Base-by-base conservation (phyloP, 2,329 filamentous ascomycete genomes). In the Paracorniculantispora psalliotae region DNA sequence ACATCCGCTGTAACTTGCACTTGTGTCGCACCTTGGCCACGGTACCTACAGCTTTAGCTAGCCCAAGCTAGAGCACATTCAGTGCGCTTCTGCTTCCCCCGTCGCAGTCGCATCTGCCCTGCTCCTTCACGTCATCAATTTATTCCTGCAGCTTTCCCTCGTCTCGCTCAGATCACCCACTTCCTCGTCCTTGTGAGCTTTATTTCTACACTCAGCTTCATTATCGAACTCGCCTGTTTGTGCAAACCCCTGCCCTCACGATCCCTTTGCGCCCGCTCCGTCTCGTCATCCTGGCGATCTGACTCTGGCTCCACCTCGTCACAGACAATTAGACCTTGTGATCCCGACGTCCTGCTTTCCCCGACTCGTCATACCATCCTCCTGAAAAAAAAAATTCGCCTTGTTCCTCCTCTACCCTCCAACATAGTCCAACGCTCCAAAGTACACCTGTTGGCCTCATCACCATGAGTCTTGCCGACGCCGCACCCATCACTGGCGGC, bases 91-190 rank as follows among this genome's bases (percentile, higher is more conserved):
- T 1, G 43, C 41, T 43, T 56, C 30, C 52, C 52, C 52, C 41
- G 49, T 52, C 49, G 13, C 43, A n/a, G 35, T 53, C 35, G 25
- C 50, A 28, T 41, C 50, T 41, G 35, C 50, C 25, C 46, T 49
- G 46, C 46, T 57, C 46, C 54, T 57, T 57, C 54, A 57, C 54
- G 54, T 57, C 54, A 57, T 57, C 54, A 57, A 57, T 57, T 49
- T 57, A 50, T 50, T 49, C 44, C 54, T 57, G 54, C 54, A 49
- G 15, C n/a, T 26, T 41, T 57, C 30, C 37, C 17, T 35, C 37
- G 37, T 55, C 21, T 47, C 43, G 13, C 46, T 39, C 37, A 47
- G 41, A n/a, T 23, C 43, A 41, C 53, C 30, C 44, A 50, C 54
- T 6, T 41, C 15, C n/a, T 41, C 35, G 12, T 55, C 35, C 25